Evolutionary conservation across 441 rosid genomes (phyloP).

Genomic region (Arabidopsis hybrid): DNA sequence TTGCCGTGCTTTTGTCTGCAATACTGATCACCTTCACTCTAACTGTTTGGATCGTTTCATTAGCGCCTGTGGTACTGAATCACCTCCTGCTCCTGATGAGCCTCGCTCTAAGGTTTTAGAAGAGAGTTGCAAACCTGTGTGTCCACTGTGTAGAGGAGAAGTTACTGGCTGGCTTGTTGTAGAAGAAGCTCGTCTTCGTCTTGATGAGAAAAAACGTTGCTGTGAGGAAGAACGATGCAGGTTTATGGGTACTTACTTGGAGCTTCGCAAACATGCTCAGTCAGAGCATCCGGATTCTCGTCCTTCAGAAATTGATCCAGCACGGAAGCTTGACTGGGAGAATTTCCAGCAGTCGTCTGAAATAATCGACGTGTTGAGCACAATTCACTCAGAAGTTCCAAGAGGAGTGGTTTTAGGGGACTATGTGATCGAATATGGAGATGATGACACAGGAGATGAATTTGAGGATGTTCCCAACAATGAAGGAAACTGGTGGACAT

Average conservation of each 20-base stretch:
- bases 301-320: constrained; percentile 93
- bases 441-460: constrained; percentile 87
- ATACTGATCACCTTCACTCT: constrained; percentile 87
- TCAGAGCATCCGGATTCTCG: constrained; percentile 86
- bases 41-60: constrained; percentile 93
- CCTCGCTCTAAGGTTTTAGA: constrained; percentile 51
- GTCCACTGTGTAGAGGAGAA: constrained; percentile 96
- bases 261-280: constrained; percentile 77
- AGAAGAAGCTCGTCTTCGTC: constrained; percentile 70
- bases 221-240: constrained; percentile 79
- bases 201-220: constrained; percentile 74
- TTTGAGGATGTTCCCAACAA: constrained; percentile 82
- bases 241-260: constrained; percentile 72
- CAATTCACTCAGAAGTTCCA: constrained; percentile 96
- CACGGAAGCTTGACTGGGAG: constrained; percentile 95
- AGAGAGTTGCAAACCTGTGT: constrained; percentile 60
- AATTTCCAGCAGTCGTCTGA: constrained; percentile 98
- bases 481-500: constrained; percentile 96
- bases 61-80: constrained; percentile 69
- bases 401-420: constrained; percentile 96
- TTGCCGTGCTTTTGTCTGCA: constrained; percentile 86
- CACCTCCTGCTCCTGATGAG: constrained; percentile 58
- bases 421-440: constrained; percentile 96
- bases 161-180: constrained; percentile 87
- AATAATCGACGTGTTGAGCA: constrained; percentile 94